Base-by-base conservation (phyloP, 164 flowering plant genomes). In the Buxus sempervirens region DNA sequence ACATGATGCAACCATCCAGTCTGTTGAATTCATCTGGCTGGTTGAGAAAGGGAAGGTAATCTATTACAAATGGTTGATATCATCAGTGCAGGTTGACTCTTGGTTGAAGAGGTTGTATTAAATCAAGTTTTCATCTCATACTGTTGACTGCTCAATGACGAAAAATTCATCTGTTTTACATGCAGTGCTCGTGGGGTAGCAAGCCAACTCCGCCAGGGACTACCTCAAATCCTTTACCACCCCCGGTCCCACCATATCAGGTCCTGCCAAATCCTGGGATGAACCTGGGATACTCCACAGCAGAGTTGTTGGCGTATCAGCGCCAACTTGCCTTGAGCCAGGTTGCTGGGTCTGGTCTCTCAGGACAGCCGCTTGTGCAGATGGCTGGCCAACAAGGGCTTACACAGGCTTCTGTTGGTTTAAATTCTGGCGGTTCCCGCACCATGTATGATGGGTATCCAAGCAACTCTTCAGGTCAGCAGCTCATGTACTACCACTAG, bases 141-240 rank as follows among this genome's bases (percentile, higher is more conserved):
- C n/a, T n/a, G n/a, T n/a, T n/a, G n/a, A n/a, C n/a, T n/a, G n/a
- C n/a, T n/a, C n/a, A n/a, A n/a, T n/a, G n/a, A n/a, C n/a, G n/a
- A n/a, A n/a, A n/a, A n/a, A n/a, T n/a, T n/a, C n/a, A n/a, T n/a
- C n/a, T n/a, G n/a, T n/a, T n/a, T n/a, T n/a, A n/a, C n/a, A n/a
- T 75, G 75, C 72, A 96, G 99, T 96, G 99, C 70, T 92, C 91
- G 9, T 96, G 99, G 99, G 99, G 99, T 22, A 96, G 83, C 96
- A 96, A 96, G 83, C 98, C 98, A 4, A 96, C 99, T 26, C 97
- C 95, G 28, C 85, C 96, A 8, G 99, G 99, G 58, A 93, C 96
- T 51, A 73, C 75, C 32, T 96, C 99, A 59, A 90, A 87, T 75
- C 99, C 98, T 4, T 90, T 96, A 14, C 98, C 98, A 25, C 98